phyloP scores from a whole-genome alignment of 495 filamentous ascomycete species.

The Schizothecium vesticola region DNA sequence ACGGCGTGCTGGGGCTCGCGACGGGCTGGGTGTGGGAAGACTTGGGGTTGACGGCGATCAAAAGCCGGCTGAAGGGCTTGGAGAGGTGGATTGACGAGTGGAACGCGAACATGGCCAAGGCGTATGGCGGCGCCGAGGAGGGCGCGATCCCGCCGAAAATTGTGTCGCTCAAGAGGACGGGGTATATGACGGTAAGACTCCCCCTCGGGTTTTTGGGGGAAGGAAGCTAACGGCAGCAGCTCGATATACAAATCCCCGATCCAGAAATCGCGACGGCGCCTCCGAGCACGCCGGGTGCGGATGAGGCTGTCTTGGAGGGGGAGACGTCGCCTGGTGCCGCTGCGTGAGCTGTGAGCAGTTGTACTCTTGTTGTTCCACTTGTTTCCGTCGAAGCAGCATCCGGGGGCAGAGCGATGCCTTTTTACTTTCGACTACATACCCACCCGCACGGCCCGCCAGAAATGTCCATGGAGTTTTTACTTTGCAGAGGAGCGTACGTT shows the following conservation, averaged over 20 bases:
- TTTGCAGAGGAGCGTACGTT: background rate
- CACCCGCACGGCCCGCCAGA: no score
- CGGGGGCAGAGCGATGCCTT: background rate
- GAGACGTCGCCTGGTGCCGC: conserved; percentile 1
- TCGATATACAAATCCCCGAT: conserved; percentile 35
- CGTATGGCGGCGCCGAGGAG: conserved; percentile 42
- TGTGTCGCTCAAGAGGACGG: conserved; percentile 71
- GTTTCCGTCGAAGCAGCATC: background rate
- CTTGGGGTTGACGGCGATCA: conserved; percentile 64
- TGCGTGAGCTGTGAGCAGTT: background rate
- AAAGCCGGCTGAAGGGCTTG: conserved; percentile 57
- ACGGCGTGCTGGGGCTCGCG: conserved; percentile 66
- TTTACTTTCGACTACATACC: background rate
- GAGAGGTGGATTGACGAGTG: conserved; percentile 77
- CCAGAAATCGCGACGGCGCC: conserved; percentile 32
- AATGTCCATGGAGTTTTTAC: background rate
- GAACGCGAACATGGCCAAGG: conserved; percentile 61
- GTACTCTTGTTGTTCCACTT: background rate
- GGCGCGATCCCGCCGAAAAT: conserved; percentile 58
- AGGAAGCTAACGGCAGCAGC: conserved; percentile 18
- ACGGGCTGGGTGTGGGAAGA: conserved; percentile 96
- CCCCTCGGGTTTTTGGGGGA: background rate
- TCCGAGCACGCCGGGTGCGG: conserved; percentile 24
- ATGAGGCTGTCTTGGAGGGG: conserved; percentile 10
- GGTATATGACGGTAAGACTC: conserved; percentile 74